Base-by-base conservation (phyloP, 352 stramenopile species). In the Lagenidium giganteum region DNA sequence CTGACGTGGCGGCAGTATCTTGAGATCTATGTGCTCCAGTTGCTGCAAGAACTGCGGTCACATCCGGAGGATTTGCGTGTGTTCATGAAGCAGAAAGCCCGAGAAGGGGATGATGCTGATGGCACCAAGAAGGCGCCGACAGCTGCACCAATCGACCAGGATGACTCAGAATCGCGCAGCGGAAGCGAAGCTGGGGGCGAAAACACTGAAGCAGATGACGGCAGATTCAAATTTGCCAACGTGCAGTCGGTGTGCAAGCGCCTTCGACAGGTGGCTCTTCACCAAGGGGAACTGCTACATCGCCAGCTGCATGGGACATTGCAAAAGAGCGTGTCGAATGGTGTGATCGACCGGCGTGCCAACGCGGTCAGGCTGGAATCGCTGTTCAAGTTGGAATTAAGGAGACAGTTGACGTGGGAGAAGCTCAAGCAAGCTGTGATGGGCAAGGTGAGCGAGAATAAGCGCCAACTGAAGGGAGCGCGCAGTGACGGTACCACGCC, bases 341-440 rank as follows among this genome's bases (percentile, higher is more conserved):
- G 70, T 3, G 57, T 78, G 13, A 55, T 86, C 12, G 59, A 61
- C 8, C 54, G 58, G 18, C 51, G 70, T 9, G 57, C 70, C 2
- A 78, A 84, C 29, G 30, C 52, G 3, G 54, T 83, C 20, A 68
- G 74, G 0, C 61, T 87, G 4, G 54, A 64, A 8, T 84, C 74
- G 3, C 39, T 84, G 41, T 87, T 79, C 47, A 83, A 79, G 20
- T 31, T 83, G 14, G 70, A 87, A 29, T 42, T 87, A 27, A 58
- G 70, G 3, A 54, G 71, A 0, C 68, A 87, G 18, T 57, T 87
- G 8, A 87, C 70, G 3, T 57, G 71, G n/a, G 62, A 70, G 12
- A 44, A 52, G 7, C 49, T 87, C 8, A 44, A 74, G 3, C 57
- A 78, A 13, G 47, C 48, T 4, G 64, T 84, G 21, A 39, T 47